Percentiles rank a stretch among this genome's conserved stretches.
Evolutionary conservation across 179 eudicot genomes (phyloP).

Genomic region (Beta macrorhiza): DNA sequence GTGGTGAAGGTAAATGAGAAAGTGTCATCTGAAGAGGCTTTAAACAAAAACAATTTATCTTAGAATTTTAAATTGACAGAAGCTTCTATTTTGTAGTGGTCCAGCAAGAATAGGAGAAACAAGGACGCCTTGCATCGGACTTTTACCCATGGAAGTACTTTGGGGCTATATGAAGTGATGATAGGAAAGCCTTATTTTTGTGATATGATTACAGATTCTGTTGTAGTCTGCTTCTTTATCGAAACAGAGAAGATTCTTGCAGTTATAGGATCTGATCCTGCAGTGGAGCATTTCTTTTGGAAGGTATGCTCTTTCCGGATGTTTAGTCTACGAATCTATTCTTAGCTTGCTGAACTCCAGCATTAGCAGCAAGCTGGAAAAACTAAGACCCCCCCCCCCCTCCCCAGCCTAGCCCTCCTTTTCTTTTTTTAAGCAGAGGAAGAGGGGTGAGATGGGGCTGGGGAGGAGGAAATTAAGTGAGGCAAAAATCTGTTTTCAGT

Average conservation of each 20-base stretch:
- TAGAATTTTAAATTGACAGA: slow-evolving; percentile 3
- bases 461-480: neutral
- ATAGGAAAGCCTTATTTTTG: slow-evolving; percentile 73
- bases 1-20: slow-evolving; percentile 68
- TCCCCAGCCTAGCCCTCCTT: neutral
- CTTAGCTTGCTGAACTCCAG: neutral
- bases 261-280: slow-evolving; percentile 54
- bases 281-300: slow-evolving; percentile 85
- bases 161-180: slow-evolving; percentile 87
- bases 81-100: slow-evolving; percentile 61
- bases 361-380: neutral
- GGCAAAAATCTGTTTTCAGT: neutral
- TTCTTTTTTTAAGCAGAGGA: too few species aligned
- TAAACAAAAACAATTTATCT: neutral
- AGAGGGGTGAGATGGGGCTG: neutral
- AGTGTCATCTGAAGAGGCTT: neutral
- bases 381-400: neutral
- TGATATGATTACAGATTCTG: slow-evolving; percentile 76
- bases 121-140: slow-evolving; percentile 73
- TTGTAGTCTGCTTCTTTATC: slow-evolving; percentile 74
- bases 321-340: neutral
- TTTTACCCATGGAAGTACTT: slow-evolving; percentile 82
- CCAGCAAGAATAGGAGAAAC: slow-evolving; percentile 46
- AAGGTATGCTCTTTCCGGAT: slow-evolving; percentile 42
- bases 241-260: slow-evolving; percentile 63